Evolutionary conservation across 768 basidiomycete genomes (phyloP).

Genomic region (Termitomyces heimii): DNA sequence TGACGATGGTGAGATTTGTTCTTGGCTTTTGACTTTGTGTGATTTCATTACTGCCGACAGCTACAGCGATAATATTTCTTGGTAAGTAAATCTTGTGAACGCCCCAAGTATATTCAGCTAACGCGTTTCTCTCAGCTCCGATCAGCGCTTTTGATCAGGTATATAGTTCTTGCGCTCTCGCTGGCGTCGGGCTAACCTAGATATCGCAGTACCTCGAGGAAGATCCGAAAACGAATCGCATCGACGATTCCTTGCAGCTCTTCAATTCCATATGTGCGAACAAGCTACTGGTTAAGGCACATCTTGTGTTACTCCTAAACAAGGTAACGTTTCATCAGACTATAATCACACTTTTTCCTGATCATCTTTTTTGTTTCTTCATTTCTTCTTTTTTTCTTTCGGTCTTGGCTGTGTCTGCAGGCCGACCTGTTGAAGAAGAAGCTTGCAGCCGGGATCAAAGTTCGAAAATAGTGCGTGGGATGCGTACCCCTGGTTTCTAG

Average conservation of each 20-base stretch:
- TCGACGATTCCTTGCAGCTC: slow-evolving; percentile 77
- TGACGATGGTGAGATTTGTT: slow-evolving; percentile 60
- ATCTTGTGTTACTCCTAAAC: slow-evolving; percentile 73
- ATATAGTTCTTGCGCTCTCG: slow-evolving; percentile 11
- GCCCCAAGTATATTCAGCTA: background rate
- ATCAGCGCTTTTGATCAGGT: slow-evolving; percentile 88
- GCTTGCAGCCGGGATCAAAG: slow-evolving; percentile 56
- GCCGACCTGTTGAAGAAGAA: slow-evolving; percentile 71
- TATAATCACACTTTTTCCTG: background rate
- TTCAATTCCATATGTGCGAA: slow-evolving; percentile 75
- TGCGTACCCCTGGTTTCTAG: no score
- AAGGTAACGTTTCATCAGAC: slow-evolving; percentile 42
- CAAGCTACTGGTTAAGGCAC: slow-evolving; percentile 63
- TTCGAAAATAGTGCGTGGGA: slow-evolving; percentile 68
- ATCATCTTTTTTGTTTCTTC: background rate
- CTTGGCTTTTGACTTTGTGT: slow-evolving; percentile 8
- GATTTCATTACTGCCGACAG: slow-evolving; percentile 25
- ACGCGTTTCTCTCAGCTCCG: slow-evolving; percentile 41
- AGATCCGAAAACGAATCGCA: slow-evolving; percentile 71
- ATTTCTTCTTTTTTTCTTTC: background rate
- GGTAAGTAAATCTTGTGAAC: slow-evolving; percentile 17
- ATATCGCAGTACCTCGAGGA: slow-evolving; percentile 68
- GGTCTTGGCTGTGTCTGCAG: slow-evolving; percentile 29
- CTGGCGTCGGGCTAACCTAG: background rate
- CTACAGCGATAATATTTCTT: slow-evolving; percentile 81